Evolutionary conservation across 345 rosid species (phyloP).

Genomic region (Bretschneidera sinensis): DNA sequence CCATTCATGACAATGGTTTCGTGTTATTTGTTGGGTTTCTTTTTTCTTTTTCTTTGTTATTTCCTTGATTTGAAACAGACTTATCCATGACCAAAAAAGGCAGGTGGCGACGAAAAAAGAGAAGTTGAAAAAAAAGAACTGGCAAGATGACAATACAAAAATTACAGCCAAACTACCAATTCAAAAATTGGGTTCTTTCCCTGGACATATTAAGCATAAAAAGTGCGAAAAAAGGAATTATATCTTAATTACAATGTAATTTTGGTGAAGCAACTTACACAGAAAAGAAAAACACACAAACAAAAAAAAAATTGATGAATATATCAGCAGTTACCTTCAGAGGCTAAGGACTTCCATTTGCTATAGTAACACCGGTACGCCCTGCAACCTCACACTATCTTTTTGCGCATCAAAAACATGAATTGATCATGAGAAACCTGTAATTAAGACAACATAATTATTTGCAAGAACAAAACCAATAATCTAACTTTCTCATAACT

Average conservation of each 20-base stretch:
- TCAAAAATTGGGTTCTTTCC: background rate
- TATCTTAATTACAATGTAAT: background rate
- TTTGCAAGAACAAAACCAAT: too few relatives aligned
- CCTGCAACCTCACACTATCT: conserved; percentile 98
- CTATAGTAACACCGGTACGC: conserved; percentile 70
- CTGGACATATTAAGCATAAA: background rate
- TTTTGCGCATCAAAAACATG: conserved; percentile 43
- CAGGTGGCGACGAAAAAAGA: too few relatives aligned
- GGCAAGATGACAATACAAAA: background rate
- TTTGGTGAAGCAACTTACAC: background rate
- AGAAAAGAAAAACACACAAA: too few relatives aligned
- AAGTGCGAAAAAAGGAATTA: background rate
- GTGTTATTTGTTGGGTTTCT: background rate
- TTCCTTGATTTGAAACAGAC: too few relatives aligned
- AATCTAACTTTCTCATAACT: too few relatives aligned
- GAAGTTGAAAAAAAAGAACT: background rate
- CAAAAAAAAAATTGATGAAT: too few relatives aligned
- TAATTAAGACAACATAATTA: too few relatives aligned
- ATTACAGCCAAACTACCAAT: background rate
- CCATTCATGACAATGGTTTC: too few relatives aligned
- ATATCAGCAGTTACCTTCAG: conserved; percentile 53
- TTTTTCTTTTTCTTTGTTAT: too few relatives aligned
- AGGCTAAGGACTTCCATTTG: conserved; percentile 76
- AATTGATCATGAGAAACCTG: too few relatives aligned
- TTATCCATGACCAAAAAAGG: background rate